phyloP scores from a whole-genome alignment of 352 stramenopile species.

The Phytophthora cactorum region DNA sequence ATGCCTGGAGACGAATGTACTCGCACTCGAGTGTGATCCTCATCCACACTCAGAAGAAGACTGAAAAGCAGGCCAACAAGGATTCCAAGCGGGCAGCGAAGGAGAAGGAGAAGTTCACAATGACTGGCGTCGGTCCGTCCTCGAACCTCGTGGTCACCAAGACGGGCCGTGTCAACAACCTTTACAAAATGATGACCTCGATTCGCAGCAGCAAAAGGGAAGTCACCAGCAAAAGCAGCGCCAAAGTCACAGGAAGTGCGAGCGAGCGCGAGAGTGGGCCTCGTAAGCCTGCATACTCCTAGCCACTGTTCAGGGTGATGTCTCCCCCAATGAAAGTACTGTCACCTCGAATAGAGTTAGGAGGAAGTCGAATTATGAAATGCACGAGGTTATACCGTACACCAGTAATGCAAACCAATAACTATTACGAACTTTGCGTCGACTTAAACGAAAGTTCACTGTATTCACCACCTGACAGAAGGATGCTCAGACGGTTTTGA shows the following conservation, averaged over 20 bases:
- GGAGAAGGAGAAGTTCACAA: conserved; percentile 25
- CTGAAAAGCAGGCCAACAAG: conserved; percentile 30
- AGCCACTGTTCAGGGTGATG: neutral
- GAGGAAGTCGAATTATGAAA: conserved; percentile 14
- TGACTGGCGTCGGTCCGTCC: conserved; percentile 13
- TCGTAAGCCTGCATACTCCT: conserved; percentile 7
- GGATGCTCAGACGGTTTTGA: neutral
- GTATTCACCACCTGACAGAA: neutral
- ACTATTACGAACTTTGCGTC: neutral
- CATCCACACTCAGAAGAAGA: conserved; percentile 42
- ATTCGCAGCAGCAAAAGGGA: conserved; percentile 33
- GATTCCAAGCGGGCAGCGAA: conserved; percentile 19
- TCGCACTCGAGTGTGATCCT: conserved; percentile 54
- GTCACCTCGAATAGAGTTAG: neutral
- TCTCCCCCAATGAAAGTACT: neutral
- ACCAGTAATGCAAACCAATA: conserved; percentile 20
- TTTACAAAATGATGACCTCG: conserved; percentile 32
- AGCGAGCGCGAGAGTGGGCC: conserved; percentile 14
- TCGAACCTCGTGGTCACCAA: conserved; percentile 35
- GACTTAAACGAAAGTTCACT: neutral
- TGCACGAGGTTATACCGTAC: neutral
- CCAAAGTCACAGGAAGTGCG: conserved; percentile 13
- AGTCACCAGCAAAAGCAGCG: conserved; percentile 19
- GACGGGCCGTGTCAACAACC: conserved; percentile 20
- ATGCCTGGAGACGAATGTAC: conserved; percentile 51